These are phyloP conservation scores for Gigaspora rosea DNA, from an alignment of 192 early-diverging fungal genomes.

Conservation along the genomic window DNA sequence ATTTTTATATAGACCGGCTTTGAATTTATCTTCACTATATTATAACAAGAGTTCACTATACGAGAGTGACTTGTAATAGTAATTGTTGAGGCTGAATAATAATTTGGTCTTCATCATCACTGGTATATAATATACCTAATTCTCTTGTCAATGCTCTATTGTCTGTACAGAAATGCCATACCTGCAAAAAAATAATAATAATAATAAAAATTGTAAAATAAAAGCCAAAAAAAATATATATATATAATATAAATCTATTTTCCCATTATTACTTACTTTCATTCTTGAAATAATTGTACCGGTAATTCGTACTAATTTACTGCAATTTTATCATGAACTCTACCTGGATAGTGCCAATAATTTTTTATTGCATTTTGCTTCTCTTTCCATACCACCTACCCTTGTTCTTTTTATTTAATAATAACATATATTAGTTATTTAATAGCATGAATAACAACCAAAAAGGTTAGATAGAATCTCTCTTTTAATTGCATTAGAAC, in stretches of 20 bases:
- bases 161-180: slow-evolving; percentile 20
- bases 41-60: too few species aligned
- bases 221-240: background rate
- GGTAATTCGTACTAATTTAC: background rate
- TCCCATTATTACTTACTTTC: slow-evolving; percentile 18
- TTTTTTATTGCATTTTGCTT: slow-evolving; percentile 20
- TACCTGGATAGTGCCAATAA: slow-evolving; percentile 15
- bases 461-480: background rate
- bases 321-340: slow-evolving; percentile 24
- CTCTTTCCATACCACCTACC: background rate
- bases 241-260: background rate
- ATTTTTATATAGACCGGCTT: too few species aligned
- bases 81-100: slow-evolving; percentile 20
- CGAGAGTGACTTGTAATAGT: background rate
- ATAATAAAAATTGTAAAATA: slow-evolving; percentile 18
- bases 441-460: too few species aligned
- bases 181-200: background rate
- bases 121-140: slow-evolving; percentile 22
- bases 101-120: slow-evolving; percentile 10
- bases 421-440: background rate
- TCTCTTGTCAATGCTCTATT: background rate
- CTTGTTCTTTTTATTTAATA: slow-evolving; percentile 12
- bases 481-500: slow-evolving; percentile 15
- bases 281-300: background rate
- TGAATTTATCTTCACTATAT: too few species aligned